These are phyloP conservation scores for Rosa persica DNA, from an alignment of 306 rosid genomes.

Conservation along the genomic window DNA sequence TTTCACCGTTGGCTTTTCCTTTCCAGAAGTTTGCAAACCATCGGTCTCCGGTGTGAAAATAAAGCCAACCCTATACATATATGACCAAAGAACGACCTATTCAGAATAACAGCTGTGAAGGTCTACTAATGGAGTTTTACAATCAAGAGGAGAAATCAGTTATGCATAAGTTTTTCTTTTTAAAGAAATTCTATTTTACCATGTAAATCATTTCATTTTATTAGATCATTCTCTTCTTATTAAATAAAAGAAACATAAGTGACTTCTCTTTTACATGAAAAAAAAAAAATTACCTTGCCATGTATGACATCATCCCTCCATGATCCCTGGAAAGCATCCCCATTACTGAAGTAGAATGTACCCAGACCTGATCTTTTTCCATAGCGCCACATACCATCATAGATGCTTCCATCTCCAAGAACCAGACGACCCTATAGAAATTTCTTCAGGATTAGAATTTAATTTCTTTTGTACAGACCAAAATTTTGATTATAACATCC, in stretches of 20 bases:
- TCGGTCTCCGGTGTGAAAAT: conserved; percentile 84
- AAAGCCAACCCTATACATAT: conserved; percentile 75
- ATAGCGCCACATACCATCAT: conserved; percentile 88
- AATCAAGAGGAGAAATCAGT: background rate
- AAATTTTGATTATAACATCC: background rate
- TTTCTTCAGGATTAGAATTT: conserved; percentile 23
- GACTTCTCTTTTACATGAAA: background rate
- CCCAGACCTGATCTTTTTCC: conserved; percentile 94
- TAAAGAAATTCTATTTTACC: background rate
- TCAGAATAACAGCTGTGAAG: background rate
- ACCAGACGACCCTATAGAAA: conserved; percentile 70
- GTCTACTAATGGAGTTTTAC: background rate
- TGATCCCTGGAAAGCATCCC: conserved; percentile 94
- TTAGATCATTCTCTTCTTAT: background rate
- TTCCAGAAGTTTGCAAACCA: conserved; percentile 99
- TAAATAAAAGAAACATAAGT: too few species aligned
- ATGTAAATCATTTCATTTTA: background rate
- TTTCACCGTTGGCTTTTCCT: conserved; percentile 97
- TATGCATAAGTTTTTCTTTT: too few species aligned
- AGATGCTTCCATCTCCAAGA: conserved; percentile 82
- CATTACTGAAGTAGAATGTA: conserved; percentile 80
- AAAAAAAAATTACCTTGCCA: conserved; percentile 60
- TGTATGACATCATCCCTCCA: conserved; percentile 99
- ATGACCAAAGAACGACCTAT: conserved; percentile 17
- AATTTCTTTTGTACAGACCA: conserved; percentile 4